phyloP scores from a whole-genome alignment of 2,329 filamentous ascomycete species.

The Neoarthrinium moseri region DNA sequence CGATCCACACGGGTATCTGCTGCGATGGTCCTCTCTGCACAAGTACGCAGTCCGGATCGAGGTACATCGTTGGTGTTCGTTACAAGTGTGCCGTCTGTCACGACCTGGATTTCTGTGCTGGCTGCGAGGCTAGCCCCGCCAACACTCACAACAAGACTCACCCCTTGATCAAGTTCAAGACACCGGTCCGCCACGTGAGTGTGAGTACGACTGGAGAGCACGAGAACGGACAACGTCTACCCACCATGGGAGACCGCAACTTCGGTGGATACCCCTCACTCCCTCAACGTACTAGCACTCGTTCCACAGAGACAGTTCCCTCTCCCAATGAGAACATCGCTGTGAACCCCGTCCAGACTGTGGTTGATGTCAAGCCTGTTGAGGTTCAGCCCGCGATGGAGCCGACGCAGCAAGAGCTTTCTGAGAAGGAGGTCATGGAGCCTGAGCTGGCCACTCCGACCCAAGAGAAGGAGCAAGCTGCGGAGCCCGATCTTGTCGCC shows the following conservation, averaged over 20 bases:
- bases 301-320: constrained; percentile 51
- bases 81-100: constrained; percentile 98
- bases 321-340: constrained; percentile 45
- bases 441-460: constrained; percentile 12
- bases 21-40: constrained; percentile 92
- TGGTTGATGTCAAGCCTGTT: constrained; percentile 68
- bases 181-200: constrained; percentile 81
- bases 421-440: constrained; percentile 16
- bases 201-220: constrained; percentile 84
- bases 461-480: constrained; percentile 21
- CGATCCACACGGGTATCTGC: constrained; percentile 79
- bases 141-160: constrained; percentile 94
- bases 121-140: constrained; percentile 83
- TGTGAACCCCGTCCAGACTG: constrained; percentile 63
- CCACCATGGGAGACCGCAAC: constrained; percentile 68
- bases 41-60: constrained; percentile 48
- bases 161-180: constrained; percentile 95
- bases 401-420: constrained; percentile 24
- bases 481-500: constrained; percentile 39
- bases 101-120: constrained; percentile 92
- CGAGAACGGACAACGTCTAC: constrained; percentile 61
- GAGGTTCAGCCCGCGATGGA: constrained; percentile 35
- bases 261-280: constrained; percentile 10
- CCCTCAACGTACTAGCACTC: constrained; percentile 42
- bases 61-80: constrained; percentile 80